Evolutionary conservation across 495 filamentous ascomycete genomes (phyloP), one percentile per base, ranked within the genome.

Genomic region (Annulohypoxylon nitens): DNA sequence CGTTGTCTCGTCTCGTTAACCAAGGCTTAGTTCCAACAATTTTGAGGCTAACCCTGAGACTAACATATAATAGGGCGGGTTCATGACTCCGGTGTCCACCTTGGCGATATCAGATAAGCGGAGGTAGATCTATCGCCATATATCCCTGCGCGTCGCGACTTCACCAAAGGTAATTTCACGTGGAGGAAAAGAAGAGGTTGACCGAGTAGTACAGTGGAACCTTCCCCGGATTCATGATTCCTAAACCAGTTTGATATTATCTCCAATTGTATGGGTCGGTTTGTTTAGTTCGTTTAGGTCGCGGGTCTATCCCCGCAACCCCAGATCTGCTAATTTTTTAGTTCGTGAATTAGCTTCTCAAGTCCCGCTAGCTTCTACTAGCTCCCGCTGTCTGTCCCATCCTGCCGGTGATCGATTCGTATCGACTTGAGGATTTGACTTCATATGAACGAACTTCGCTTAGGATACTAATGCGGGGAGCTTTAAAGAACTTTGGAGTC

Each of bases 191-290:
- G 41, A 11, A 39, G 36, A 39, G 11, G 36, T 10, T 39, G 30
- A 3, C 30, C 30, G 30, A 1, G 37, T 0, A 45, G 43, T n/a
- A 25, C 25, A 54, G 50, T 54, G 50, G 50, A 33, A n/a, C 23
- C 20, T 4, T n/a, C 10, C 18, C 33, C 65, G 65, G 65, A 61
- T 61, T 9, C 45, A 68, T 68, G 57, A 61, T 18, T 61, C 65
- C 83, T 92, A 64, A 1, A 23, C 33, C n/a, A 39, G 23, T 58
- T 58, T 53, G 12, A 33, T 54, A 54, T n/a, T 54, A 33, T n/a
- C 30, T 30, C 30, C 30, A 30, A 30, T 30, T 30, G 30, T 30
- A 30, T 30, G 30, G 30, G 30, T 30, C 30, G 30, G 30, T 30
- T 30, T 25, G 4, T n/a, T 14, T 26, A 30, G 18, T 4, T 18